These are phyloP conservation scores for Saksenaea oblongispora DNA, from an alignment of 371 early-diverging fungal species.

Conservation along the genomic window DNA sequence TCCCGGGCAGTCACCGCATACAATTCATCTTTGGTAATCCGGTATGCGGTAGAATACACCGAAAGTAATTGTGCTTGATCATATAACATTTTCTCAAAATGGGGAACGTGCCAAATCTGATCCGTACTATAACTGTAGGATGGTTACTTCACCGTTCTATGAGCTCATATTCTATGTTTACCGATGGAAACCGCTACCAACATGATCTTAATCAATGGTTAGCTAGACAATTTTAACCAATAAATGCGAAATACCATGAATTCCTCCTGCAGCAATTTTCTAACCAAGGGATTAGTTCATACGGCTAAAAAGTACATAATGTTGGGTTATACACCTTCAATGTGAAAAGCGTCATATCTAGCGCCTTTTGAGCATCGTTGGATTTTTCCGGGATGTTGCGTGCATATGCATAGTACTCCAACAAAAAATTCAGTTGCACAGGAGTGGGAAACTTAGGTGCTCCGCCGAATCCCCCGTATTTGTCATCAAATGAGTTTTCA, in stretches of 20 bases:
- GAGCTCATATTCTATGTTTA: slow-evolving; percentile 16
- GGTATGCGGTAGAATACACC: slow-evolving; percentile 47
- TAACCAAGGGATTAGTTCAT: slow-evolving; percentile 4
- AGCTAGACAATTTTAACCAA: neutral
- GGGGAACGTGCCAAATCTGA: slow-evolving; percentile 51
- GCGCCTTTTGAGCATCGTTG: slow-evolving; percentile 38
- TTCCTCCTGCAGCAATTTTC: slow-evolving; percentile 61
- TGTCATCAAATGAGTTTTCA: slow-evolving; percentile 44
- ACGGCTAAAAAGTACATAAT: neutral
- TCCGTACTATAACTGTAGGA: slow-evolving; percentile 43
- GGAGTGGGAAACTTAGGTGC: slow-evolving; percentile 74
- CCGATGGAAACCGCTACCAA: slow-evolving; percentile 64
- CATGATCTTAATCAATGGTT: slow-evolving; percentile 44
- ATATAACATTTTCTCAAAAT: slow-evolving; percentile 73
- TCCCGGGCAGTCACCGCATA: slow-evolving; percentile 54
- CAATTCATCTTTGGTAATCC: slow-evolving; percentile 46
- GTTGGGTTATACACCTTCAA: slow-evolving; percentile 29
- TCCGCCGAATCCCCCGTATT: slow-evolving; percentile 60
- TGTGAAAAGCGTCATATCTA: slow-evolving; percentile 62
- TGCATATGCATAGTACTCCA: slow-evolving; percentile 49
- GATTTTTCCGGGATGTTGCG: slow-evolving; percentile 18
- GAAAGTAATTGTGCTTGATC: slow-evolving; percentile 69
- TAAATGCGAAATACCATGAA: slow-evolving; percentile 49
- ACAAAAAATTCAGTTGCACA: slow-evolving; percentile 57
- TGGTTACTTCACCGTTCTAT: slow-evolving; percentile 16